A percentile compares a stretch with the other conserved stretches of the same genome.
These are phyloP conservation scores for Calonectria fujianensis DNA, from an alignment of 2,329 filamentous ascomycete genomes.

Conservation along the genomic window DNA sequence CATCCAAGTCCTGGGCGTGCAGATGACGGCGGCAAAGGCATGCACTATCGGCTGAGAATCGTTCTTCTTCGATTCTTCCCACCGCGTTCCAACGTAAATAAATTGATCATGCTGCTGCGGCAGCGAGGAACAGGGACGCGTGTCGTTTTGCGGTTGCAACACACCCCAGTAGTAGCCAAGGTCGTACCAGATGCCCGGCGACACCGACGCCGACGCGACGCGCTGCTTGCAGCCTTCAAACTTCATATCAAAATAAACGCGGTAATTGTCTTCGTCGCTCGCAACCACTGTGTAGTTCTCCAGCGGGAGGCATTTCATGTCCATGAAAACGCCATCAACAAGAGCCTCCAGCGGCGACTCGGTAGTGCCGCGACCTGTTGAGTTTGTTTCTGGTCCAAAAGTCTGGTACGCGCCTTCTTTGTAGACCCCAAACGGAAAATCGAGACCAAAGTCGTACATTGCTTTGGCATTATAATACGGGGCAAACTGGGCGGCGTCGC, in stretches of 20 bases:
- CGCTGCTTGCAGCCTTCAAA: neutral
- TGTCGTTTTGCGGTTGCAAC: neutral
- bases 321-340: neutral
- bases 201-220: neutral
- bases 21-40: neutral
- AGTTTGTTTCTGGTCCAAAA: neutral
- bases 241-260: neutral
- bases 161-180: neutral
- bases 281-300: neutral
- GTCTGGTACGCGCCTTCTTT: constrained; percentile 2
- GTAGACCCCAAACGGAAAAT: neutral
- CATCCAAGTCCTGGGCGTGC: neutral
- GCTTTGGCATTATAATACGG: neutral
- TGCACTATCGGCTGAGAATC: neutral
- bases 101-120: neutral
- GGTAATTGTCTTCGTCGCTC: accelerated
- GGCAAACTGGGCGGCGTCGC: neutral
- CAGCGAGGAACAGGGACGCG: neutral
- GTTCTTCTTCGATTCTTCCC: neutral
- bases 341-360: neutral
- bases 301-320: neutral
- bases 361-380: neutral
- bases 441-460: neutral
- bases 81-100: neutral
- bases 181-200: neutral